Percentiles rank a stretch among this genome's conserved stretches.
Evolutionary conservation across 495 filamentous ascomycete species (phyloP).

Genomic region (Oleoguttula mirabilis): DNA sequence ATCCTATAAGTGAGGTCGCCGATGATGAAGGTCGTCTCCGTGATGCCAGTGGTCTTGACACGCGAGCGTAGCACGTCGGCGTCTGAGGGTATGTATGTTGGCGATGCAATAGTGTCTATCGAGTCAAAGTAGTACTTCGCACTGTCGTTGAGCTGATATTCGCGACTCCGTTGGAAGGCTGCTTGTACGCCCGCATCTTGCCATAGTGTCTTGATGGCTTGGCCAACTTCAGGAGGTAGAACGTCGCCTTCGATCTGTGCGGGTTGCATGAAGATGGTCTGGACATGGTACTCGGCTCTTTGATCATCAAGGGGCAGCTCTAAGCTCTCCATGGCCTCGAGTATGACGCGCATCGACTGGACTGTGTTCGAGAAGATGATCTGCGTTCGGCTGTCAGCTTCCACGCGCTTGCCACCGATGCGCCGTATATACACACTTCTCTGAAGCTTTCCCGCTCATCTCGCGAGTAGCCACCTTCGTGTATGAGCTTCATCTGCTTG

Average conservation of each 20-base stretch:
- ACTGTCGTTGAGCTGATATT: slow-evolving; percentile 97
- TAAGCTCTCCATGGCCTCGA: slow-evolving; percentile 91
- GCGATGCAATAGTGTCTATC: slow-evolving; percentile 78
- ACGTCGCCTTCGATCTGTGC: slow-evolving; percentile 59
- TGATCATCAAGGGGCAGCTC: slow-evolving; percentile 82
- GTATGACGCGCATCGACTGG: slow-evolving; percentile 50
- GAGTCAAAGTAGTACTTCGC: slow-evolving; percentile 98
- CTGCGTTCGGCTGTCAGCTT: slow-evolving; percentile 32
- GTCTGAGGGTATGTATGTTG: slow-evolving; percentile 92
- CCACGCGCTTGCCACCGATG: no score
- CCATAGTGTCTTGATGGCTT: slow-evolving; percentile 88
- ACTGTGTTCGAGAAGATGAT: slow-evolving; percentile 87
- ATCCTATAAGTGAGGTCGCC: slow-evolving; percentile 96
- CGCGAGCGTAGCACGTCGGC: slow-evolving; percentile 95
- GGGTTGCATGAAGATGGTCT: slow-evolving; percentile 35
- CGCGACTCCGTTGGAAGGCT: slow-evolving; percentile 81
- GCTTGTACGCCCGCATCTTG: slow-evolving; percentile 88
- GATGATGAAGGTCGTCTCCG: slow-evolving; percentile 96
- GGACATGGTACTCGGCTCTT: slow-evolving; percentile 64
- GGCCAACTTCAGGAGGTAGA: slow-evolving; percentile 85
- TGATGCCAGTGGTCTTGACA: slow-evolving; percentile 99
- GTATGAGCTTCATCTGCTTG: slow-evolving; percentile 96
- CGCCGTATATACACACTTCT: slow-evolving; percentile 22
- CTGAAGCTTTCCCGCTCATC: slow-evolving; percentile 65
- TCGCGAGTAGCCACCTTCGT: slow-evolving; percentile 68